Percentiles rank a stretch among this genome's conserved stretches.
Evolutionary conservation across 2,329 filamentous ascomycete species (phyloP).

Genomic region (Leptosphaerulina australis): DNA sequence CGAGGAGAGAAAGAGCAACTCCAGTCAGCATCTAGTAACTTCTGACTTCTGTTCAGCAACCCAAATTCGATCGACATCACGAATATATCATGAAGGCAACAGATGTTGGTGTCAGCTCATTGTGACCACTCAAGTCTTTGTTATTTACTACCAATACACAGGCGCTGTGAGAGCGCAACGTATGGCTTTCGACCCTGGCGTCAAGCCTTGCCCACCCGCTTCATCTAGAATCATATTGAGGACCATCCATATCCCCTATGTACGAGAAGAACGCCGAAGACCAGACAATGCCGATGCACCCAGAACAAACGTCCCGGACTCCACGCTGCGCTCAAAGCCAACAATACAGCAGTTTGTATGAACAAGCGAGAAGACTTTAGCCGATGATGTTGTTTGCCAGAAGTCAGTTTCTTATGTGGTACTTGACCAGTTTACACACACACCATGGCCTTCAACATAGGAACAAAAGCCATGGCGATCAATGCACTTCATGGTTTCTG

Average conservation of each 20-base stretch:
- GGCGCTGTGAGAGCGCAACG: not conserved
- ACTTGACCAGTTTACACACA: too few relatives aligned
- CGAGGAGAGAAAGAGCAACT: not conserved
- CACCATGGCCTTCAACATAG: too few relatives aligned
- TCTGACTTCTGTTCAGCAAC: not conserved
- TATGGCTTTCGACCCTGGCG: not conserved
- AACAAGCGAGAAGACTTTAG: not conserved
- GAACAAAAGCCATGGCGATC: not conserved
- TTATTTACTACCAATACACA: constrained; percentile 8
- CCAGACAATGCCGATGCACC: constrained; percentile 15
- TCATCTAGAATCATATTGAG: not conserved
- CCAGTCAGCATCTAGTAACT: not conserved
- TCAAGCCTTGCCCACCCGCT: not conserved
- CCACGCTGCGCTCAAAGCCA: constrained; percentile 24
- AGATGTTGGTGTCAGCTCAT: constrained; percentile 2
- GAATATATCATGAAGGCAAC: not conserved
- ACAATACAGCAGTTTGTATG: constrained; percentile 14
- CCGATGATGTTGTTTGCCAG: too few relatives aligned
- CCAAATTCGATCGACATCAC: not conserved
- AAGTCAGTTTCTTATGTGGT: too few relatives aligned
- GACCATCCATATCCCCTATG: not conserved
- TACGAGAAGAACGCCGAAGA: constrained; percentile 6
- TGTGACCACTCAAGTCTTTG: constrained; percentile 11
- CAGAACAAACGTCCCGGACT: constrained; percentile 19
- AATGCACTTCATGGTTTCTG: not conserved